Percentiles rank a stretch among this genome's conserved stretches.
phyloP scores from a whole-genome alignment of 2,329 filamentous ascomycete genomes.

The Berkeleyomyces basicola region DNA sequence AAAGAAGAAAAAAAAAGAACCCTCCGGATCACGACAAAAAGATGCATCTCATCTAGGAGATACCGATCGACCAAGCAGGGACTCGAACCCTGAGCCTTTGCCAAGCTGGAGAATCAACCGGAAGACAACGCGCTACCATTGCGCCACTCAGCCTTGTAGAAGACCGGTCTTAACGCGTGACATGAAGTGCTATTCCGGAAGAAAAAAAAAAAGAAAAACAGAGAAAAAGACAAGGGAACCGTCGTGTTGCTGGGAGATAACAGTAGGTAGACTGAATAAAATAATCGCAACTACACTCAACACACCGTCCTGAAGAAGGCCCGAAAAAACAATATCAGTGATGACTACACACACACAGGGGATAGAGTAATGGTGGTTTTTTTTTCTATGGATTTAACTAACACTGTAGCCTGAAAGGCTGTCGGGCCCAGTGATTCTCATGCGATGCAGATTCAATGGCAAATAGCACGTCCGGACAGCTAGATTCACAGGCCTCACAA shows the following conservation, averaged over 20 bases:
- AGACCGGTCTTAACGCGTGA: background rate
- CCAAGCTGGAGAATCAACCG: conserved; percentile 13
- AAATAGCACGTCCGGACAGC: background rate
- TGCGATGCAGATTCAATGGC: background rate
- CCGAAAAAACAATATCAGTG: background rate
- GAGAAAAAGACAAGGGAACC: background rate
- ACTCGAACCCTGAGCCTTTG: conserved; percentile 14
- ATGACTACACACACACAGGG: no score
- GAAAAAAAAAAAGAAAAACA: background rate
- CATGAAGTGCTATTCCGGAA: background rate
- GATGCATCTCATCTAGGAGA: background rate
- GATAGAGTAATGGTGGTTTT: no score
- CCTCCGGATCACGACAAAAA: background rate
- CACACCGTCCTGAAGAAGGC: background rate
- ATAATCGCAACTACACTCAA: background rate
- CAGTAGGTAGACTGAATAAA: background rate
- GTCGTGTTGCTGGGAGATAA: background rate
- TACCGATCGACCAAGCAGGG: conserved; percentile 11
- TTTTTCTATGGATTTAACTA: no score
- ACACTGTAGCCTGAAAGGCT: no score
- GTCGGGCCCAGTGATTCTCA: no score
- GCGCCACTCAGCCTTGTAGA: conserved; percentile 11
- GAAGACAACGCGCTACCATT: conserved; percentile 14
- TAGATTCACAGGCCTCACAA: background rate
- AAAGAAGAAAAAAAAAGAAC: conserved; percentile 4